phyloP scores from a whole-genome alignment of 106 monocot genomes.

The Dendrobium chrysotoxum region DNA sequence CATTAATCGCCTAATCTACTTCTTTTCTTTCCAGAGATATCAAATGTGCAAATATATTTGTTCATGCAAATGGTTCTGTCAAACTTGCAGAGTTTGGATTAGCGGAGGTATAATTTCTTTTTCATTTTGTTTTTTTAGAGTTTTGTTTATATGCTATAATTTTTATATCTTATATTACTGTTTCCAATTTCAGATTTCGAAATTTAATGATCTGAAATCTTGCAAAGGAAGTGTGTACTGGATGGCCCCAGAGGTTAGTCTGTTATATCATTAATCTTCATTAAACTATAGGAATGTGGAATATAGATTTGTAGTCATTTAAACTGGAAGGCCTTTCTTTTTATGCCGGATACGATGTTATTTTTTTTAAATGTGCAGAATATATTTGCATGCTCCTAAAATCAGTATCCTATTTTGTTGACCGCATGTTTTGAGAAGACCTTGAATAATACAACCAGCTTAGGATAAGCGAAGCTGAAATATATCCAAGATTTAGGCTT shows the following conservation, averaged over 20 bases:
- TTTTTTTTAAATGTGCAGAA: not conserved
- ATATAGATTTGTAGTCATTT: not conserved
- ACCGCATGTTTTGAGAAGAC: not conserved
- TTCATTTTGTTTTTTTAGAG: not conserved
- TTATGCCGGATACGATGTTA: not conserved
- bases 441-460: too few relatives aligned
- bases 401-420: not conserved
- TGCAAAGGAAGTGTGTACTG: conserved; percentile 90
- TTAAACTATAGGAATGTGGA: not conserved
- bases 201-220: conserved; percentile 58
- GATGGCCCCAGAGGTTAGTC: conserved; percentile 90
- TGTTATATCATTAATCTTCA: not conserved
- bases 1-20: not conserved
- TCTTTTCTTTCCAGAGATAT: conserved; percentile 46
- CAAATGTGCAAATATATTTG: conserved; percentile 83
- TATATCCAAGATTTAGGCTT: too few relatives aligned
- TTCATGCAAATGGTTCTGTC: conserved; percentile 64
- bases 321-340: not conserved
- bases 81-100: conserved; percentile 90
- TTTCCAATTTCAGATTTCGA: conserved; percentile 36
- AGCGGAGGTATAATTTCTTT: conserved; percentile 51
- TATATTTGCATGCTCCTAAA: not conserved
- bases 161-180: not conserved
- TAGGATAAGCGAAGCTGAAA: too few relatives aligned
- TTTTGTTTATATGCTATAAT: not conserved